Percentiles rank a stretch among this genome's conserved stretches.
phyloP scores from a whole-genome alignment of 257 asterid species.

The Osmanthus fragrans region DNA sequence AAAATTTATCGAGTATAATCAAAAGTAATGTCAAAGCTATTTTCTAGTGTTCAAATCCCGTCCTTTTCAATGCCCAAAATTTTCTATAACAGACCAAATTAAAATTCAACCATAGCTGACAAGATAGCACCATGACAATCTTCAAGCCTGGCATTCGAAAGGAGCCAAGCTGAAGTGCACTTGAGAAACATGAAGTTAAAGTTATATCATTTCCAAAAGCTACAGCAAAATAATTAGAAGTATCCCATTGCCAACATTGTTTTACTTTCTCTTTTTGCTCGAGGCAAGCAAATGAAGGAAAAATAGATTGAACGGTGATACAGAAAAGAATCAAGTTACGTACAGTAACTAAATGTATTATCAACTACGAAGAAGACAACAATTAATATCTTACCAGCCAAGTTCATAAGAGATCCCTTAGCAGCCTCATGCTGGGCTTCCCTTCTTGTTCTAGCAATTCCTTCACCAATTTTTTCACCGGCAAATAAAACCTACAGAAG shows the following conservation, averaged over 20 bases:
- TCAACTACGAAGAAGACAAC: conserved; percentile 27
- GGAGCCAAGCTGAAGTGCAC: neutral
- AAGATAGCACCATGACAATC: too few species aligned
- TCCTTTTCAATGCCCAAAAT: too few species aligned
- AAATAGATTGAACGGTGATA: conserved; percentile 3
- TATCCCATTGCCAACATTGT: neutral
- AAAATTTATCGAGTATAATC: neutral
- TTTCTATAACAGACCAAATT: too few species aligned
- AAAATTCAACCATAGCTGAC: too few species aligned
- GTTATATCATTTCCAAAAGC: neutral
- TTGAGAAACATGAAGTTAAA: neutral
- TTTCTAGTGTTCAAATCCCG: too few species aligned
- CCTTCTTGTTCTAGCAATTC: conserved; percentile 84
- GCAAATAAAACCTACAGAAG: conserved; percentile 76
- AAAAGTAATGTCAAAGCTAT: too few species aligned
- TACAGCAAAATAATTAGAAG: neutral
- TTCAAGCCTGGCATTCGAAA: too few species aligned
- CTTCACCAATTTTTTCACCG: conserved; percentile 87
- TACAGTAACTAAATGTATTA: conserved; percentile 1
- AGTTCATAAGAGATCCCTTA: conserved; percentile 67
- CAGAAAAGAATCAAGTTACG: neutral
- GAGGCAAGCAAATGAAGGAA: conserved; percentile 14
- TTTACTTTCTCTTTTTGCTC: conserved; percentile 3
- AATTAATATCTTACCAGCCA: conserved; percentile 69
- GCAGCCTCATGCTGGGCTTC: conserved; percentile 87